Percentiles rank a stretch among this genome's conserved stretches.
Evolutionary conservation across 108 stramenopile species (phyloP).

Genomic region (Cyclotella kingstonii): DNA sequence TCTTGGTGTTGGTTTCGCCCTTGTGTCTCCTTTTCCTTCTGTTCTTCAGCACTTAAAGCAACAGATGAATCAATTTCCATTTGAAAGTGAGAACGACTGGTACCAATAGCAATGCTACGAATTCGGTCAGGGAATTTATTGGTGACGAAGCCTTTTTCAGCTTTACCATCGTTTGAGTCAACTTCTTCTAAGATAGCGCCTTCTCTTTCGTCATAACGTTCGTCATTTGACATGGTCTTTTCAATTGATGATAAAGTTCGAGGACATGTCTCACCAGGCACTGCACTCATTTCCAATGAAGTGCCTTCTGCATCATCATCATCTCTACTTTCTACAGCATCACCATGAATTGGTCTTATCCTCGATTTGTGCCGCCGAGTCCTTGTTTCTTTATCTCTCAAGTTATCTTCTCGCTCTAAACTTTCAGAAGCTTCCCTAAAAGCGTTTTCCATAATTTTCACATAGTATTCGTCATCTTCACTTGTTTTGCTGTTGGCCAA

Average conservation of each 20-base stretch:
- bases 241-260: conserved; percentile 5
- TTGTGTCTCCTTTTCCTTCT: conserved; percentile 2
- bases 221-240: conserved; percentile 3
- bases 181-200: neutral
- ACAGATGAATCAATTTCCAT: no score
- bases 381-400: no score
- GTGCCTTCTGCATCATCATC: conserved; percentile 1
- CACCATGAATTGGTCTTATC: no score
- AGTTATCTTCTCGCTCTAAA: neutral
- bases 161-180: neutral
- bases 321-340: neutral
- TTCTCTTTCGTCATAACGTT: neutral
- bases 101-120: no score
- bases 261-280: conserved; percentile 3
- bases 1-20: neutral
- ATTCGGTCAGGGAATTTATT: no score
- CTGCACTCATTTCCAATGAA: neutral
- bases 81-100: no score
- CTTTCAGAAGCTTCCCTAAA: neutral
- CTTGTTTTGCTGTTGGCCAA: neutral
- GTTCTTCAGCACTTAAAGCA: no score
- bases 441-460: neutral
- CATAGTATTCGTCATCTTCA: neutral
- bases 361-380: no score
- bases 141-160: neutral